Base-by-base conservation (phyloP, 495 filamentous ascomycete genomes). In the Penicillium arizonense region DNA sequence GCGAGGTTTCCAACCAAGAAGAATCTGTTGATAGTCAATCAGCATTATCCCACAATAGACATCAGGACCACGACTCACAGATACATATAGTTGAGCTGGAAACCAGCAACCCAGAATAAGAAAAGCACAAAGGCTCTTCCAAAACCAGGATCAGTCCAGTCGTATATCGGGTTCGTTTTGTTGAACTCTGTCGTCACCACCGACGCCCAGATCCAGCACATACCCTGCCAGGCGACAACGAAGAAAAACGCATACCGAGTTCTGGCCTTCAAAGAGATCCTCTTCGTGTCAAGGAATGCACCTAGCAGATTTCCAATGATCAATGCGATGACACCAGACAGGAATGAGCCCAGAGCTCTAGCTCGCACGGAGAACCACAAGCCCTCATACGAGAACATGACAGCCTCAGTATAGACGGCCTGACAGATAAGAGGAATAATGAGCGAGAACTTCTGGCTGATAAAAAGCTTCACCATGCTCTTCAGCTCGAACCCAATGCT, bases 1-100 rank as follows among this genome's bases (percentile, higher is more conserved):
- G 84, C 82, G 32, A 87, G 49, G 48, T 86, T 81, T 16, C 77
- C 73, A 34, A 85, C 77, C 50, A 85, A 69, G 58, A 86, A 87
- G 68, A 85, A 85, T 28, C 80, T 82, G 35, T 36, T 33, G 4
- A 13, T 26, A 3, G n/a, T 10, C 24, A 18, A 46, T 64, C 20
- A 62, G 58, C 43, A 54, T 23, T 11, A 1, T 21, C 23, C n/a
- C 14, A 21, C 37, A 7, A 7, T n/a, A 13, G 0, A 9, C 7
- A 7, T 13, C 32, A 38, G 2, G 3, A 5, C 2, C 1, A 5
- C 13, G 32, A 68, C 79, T 64, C 59, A 85, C 73, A 85, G 59
- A 58, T 78, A 85, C 52, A 85, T 73, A 59, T 86, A 87, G 53
- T 86, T 87, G 16, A 85, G 50, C 62, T 87, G 82, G 58, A 87